Evolutionary conservation across 768 basidiomycete genomes (phyloP).

Genomic region (Phanerochaete carnosa): DNA sequence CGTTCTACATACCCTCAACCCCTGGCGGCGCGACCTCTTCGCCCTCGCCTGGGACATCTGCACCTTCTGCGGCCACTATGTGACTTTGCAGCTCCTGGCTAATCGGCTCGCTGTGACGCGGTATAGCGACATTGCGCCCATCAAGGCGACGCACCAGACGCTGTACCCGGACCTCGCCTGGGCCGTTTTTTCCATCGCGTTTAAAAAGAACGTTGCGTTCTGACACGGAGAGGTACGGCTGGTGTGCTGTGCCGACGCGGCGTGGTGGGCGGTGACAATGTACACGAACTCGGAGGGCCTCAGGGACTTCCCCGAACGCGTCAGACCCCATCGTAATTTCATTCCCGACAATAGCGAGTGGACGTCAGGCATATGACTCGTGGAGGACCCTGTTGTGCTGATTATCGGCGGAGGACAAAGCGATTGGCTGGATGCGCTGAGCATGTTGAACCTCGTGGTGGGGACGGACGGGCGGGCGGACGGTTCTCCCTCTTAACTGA

Average conservation of each 20-base stretch:
- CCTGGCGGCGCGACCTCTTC: slow-evolving; percentile 16
- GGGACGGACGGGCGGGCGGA: slow-evolving; percentile 61
- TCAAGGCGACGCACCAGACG: slow-evolving; percentile 15
- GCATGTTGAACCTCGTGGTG: slow-evolving; percentile 49
- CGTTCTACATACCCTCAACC: neutral
- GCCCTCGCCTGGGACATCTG: slow-evolving; percentile 32
- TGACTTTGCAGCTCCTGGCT: slow-evolving; percentile 26
- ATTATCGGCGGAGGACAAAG: slow-evolving; percentile 51
- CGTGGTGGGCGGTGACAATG: slow-evolving; percentile 46
- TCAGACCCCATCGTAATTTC: slow-evolving; percentile 31
- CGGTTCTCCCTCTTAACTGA: slow-evolving; percentile 33
- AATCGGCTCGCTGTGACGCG: slow-evolving; percentile 18
- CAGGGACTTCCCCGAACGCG: slow-evolving; percentile 41
- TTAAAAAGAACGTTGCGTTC: slow-evolving; percentile 39
- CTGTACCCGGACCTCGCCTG: slow-evolving; percentile 25
- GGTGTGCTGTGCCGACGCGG: slow-evolving; percentile 35
- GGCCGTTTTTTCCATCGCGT: slow-evolving; percentile 33
- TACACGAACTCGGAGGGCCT: slow-evolving; percentile 52
- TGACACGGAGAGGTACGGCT: slow-evolving; percentile 42
- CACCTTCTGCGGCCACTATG: slow-evolving; percentile 30
- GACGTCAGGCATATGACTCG: slow-evolving; percentile 33
- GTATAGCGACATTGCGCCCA: slow-evolving; percentile 20
- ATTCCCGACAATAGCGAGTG: slow-evolving; percentile 39
- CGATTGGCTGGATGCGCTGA: slow-evolving; percentile 54
- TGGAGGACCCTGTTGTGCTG: slow-evolving; percentile 43